Evolutionary conservation across 2,329 filamentous ascomycete genomes (phyloP).

Genomic region (Plectosphaerella sp.): DNA sequence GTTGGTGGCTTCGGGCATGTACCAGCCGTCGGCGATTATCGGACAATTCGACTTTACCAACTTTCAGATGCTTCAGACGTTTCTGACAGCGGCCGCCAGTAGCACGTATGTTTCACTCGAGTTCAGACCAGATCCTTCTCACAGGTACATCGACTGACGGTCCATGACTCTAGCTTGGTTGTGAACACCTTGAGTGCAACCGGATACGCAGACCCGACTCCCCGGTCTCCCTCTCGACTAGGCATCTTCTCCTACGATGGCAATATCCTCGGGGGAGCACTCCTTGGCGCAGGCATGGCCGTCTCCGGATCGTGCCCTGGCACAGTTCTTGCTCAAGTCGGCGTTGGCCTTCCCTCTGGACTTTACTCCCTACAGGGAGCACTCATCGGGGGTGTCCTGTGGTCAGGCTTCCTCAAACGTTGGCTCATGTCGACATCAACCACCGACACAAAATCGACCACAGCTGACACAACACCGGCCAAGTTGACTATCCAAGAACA

Average conservation of each 20-base stretch:
- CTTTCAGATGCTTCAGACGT: slow-evolving; percentile 63
- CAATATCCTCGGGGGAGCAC: slow-evolving; percentile 58
- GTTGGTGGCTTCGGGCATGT: slow-evolving; percentile 55
- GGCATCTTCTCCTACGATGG: slow-evolving; percentile 57
- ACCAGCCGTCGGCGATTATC: slow-evolving; percentile 54
- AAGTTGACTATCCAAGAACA: slow-evolving; percentile 30
- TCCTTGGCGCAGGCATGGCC: slow-evolving; percentile 62
- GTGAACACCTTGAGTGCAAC: slow-evolving; percentile 41
- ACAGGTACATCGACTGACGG: background rate
- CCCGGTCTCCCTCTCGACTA: slow-evolving; percentile 46
- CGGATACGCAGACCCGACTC: slow-evolving; percentile 35
- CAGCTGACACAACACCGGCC: background rate
- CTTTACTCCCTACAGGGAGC: slow-evolving; percentile 49
- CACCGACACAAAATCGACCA: slow-evolving; percentile 9
- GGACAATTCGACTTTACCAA: slow-evolving; percentile 56
- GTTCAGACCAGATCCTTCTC: background rate
- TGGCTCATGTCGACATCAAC: slow-evolving; percentile 23
- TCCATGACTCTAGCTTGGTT: slow-evolving; percentile 27
- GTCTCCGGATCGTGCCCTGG: slow-evolving; percentile 63
- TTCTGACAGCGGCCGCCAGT: slow-evolving; percentile 56
- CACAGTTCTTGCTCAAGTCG: slow-evolving; percentile 58
- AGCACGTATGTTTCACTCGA: slow-evolving; percentile 47
- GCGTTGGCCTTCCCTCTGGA: slow-evolving; percentile 46
- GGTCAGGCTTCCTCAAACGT: slow-evolving; percentile 37
- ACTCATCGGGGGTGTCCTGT: slow-evolving; percentile 50